Conservation (phyloP, 2,329 filamentous ascomycete genomes). For the Cryphonectria nitschkei region DNA sequence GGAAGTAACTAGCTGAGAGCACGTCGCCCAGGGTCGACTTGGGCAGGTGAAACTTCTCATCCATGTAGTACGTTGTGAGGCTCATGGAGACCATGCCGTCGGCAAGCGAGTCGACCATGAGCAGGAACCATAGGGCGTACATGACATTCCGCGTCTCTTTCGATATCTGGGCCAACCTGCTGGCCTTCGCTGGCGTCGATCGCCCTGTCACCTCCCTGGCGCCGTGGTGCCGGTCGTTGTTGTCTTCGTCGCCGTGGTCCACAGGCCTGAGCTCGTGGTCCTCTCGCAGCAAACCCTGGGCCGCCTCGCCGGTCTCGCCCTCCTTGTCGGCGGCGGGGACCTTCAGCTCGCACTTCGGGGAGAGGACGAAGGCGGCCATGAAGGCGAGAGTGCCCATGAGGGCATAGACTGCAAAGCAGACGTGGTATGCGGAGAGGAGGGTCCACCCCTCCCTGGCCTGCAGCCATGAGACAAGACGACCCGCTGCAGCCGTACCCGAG, state of each 20-base stretch:
- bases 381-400: slow-evolving; percentile 59
- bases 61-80: slow-evolving; percentile 62
- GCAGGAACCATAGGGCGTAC: slow-evolving; percentile 67
- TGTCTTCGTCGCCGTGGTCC: not conserved
- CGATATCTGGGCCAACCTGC: slow-evolving; percentile 59
- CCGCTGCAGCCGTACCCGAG: slow-evolving; percentile 55
- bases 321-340: slow-evolving; percentile 32
- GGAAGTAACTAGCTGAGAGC: slow-evolving; percentile 56
- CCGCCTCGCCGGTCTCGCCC: slow-evolving; percentile 27
- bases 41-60: slow-evolving; percentile 56
- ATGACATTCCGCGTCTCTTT: slow-evolving; percentile 59
- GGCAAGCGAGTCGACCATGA: slow-evolving; percentile 66
- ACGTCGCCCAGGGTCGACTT: slow-evolving; percentile 65
- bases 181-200: slow-evolving; percentile 33
- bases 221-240: slow-evolving; percentile 17
- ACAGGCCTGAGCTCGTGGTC: slow-evolving; percentile 26
- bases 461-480: slow-evolving; percentile 54
- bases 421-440: slow-evolving; percentile 57
- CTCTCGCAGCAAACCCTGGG: slow-evolving; percentile 34
- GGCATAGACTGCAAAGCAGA: slow-evolving; percentile 61
- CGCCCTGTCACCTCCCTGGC: slow-evolving; percentile 26
- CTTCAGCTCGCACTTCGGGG: slow-evolving; percentile 54
- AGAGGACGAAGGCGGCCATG: slow-evolving; percentile 49
- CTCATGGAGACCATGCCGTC: slow-evolving; percentile 67
- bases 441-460: slow-evolving; percentile 50